Evolutionary conservation across 345 rosid genomes (phyloP).

Genomic region (Isatis tinctoria): DNA sequence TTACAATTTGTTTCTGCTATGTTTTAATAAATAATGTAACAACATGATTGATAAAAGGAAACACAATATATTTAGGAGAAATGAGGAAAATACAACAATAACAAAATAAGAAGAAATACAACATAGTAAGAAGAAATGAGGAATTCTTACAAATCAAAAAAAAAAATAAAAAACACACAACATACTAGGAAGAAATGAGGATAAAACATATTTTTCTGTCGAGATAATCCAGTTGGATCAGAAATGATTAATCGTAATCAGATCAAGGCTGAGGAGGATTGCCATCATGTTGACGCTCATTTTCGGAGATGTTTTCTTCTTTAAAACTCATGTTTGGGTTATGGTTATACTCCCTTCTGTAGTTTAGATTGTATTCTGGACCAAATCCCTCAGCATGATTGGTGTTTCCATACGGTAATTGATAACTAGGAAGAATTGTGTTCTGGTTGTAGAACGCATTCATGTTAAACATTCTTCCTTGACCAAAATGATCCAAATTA

Average conservation of each 20-base stretch:
- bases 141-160: too few species aligned
- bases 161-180: too few species aligned
- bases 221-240: not conserved
- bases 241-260: not conserved
- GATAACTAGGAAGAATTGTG: not conserved
- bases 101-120: too few species aligned
- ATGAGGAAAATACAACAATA: too few species aligned
- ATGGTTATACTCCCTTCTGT: not conserved
- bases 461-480: slow-evolving; percentile 1
- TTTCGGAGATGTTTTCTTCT: not conserved
- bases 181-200: not conserved
- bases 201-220: not conserved
- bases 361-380: not conserved
- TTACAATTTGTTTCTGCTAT: too few species aligned
- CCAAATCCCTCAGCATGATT: not conserved
- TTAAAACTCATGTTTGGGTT: not conserved
- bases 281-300: slow-evolving; percentile 9
- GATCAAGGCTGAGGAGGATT: not conserved
- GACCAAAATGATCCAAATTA: not conserved
- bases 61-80: too few species aligned
- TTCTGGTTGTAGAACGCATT: not conserved
- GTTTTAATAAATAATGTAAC: too few species aligned
- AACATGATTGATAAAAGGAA: too few species aligned
- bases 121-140: too few species aligned
- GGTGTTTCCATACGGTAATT: not conserved